Evolutionary conservation across 139 green algal species (phyloP).

Genomic region (Klebsormidium nitens): DNA sequence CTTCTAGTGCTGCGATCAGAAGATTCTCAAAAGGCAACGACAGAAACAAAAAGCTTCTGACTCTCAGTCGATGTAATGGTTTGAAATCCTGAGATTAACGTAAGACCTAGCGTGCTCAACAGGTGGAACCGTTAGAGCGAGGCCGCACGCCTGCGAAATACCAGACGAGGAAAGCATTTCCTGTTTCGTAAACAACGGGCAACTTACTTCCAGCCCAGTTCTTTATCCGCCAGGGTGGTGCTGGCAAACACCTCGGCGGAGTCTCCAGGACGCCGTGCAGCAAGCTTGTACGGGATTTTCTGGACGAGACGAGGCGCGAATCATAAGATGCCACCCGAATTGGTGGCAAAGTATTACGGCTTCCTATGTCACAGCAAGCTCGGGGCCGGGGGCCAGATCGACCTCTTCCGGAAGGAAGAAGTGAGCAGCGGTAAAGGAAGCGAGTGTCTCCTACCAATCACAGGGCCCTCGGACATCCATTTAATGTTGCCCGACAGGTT

Average conservation of each 20-base stretch:
- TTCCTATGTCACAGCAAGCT: background rate
- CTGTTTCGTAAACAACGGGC: background rate
- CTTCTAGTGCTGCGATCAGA: background rate
- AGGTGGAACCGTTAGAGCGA: no score
- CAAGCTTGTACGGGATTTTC: conserved; percentile 44
- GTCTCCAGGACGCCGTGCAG: conserved; percentile 66
- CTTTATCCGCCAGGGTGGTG: conserved; percentile 75
- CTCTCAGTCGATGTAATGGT: background rate
- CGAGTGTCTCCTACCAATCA: background rate
- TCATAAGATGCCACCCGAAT: background rate
- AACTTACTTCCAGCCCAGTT: conserved; percentile 79
- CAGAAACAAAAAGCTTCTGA: background rate
- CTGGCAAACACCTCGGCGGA: conserved; percentile 78
- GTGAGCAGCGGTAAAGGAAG: background rate
- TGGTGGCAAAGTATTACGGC: conserved; percentile 3
- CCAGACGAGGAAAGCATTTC: background rate
- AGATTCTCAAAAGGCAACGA: background rate
- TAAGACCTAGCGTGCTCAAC: background rate
- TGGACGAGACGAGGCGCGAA: background rate
- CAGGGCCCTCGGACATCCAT: background rate
- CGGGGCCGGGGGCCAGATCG: background rate
- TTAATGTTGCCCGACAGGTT: background rate
- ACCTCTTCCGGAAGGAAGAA: background rate
- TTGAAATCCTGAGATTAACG: background rate
- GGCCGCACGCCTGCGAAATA: no score